phyloP scores from a whole-genome alignment of 2,329 filamentous ascomycete genomes.

The Biscogniauxia sp. region DNA sequence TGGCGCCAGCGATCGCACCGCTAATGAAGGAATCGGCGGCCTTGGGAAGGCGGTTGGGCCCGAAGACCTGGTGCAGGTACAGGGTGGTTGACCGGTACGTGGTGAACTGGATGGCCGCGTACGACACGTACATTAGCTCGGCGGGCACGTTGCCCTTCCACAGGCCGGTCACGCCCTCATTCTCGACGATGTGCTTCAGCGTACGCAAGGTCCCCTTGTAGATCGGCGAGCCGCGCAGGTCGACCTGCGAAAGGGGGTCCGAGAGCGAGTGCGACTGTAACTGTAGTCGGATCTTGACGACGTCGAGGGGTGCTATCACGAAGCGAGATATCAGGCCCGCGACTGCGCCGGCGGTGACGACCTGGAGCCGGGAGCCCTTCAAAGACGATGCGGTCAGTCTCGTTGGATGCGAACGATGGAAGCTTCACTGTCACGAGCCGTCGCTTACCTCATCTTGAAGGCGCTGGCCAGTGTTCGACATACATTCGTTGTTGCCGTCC shows the following conservation, averaged over 20 bases:
- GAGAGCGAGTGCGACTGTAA: conserved; percentile 84
- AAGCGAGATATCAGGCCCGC: conserved; percentile 92
- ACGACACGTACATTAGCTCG: conserved; percentile 89
- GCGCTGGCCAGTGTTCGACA: conserved; percentile 43
- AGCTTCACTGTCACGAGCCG: background rate
- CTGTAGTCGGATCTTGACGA: conserved; percentile 96
- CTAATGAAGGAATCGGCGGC: conserved; percentile 77
- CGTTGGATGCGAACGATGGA: background rate
- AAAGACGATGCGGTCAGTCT: conserved; percentile 1
- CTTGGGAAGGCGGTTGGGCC: conserved; percentile 52
- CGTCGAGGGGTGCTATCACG: conserved; percentile 90
- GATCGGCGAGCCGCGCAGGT: conserved; percentile 45
- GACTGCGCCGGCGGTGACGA: conserved; percentile 54
- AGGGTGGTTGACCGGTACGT: conserved; percentile 76
- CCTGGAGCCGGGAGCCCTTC: conserved; percentile 56
- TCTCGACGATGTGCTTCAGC: conserved; percentile 68
- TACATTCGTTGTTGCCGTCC: conserved; percentile 38
- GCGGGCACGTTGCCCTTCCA: conserved; percentile 99
- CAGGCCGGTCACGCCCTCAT: conserved; percentile 81
- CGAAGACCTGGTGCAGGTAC: conserved; percentile 55
- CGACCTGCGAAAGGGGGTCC: conserved; percentile 62
- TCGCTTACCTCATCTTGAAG: conserved; percentile 58
- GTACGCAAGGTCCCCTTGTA: conserved; percentile 79
- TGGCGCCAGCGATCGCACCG: conserved; percentile 77
- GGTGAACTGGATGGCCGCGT: conserved; percentile 86